Conservation (phyloP, 805 yeast species). For the Candida tallmaniae region DNA sequence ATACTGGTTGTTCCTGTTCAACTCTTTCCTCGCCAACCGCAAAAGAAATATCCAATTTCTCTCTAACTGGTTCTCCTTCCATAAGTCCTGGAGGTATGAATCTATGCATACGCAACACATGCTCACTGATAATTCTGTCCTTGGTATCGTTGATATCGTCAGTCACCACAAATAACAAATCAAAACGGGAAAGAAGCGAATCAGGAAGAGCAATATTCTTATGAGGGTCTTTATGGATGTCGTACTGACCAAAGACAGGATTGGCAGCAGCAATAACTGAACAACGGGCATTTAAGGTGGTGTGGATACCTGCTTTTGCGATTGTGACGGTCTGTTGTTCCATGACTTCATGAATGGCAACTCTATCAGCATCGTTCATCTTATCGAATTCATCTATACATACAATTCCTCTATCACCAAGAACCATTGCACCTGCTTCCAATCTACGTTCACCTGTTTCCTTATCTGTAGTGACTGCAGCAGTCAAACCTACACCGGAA, state of each 20-base stretch:
- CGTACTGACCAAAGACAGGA: conserved; percentile 96
- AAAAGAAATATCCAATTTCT: conserved; percentile 60
- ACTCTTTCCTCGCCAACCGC: conserved; percentile 70
- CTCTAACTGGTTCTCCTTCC: conserved; percentile 93
- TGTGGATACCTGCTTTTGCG: conserved; percentile 97
- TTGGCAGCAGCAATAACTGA: conserved; percentile 97
- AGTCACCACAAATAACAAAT: conserved; percentile 89
- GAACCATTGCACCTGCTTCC: conserved; percentile 99
- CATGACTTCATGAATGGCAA: conserved; percentile 99
- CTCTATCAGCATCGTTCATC: conserved; percentile 95
- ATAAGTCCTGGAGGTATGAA: conserved; percentile 80
- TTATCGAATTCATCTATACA: conserved; percentile 99
- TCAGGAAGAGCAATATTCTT: conserved; percentile 96
- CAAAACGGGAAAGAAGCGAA: conserved; percentile 93
- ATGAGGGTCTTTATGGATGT: conserved; percentile 92
- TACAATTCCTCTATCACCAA: conserved; percentile 95
- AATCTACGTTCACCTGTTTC: conserved; percentile 96
- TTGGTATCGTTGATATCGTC: conserved; percentile 85
- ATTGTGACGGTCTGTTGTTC: conserved; percentile 98
- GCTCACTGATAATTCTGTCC: conserved; percentile 88
- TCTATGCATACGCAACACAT: conserved; percentile 90
- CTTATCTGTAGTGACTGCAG: conserved; percentile 93
- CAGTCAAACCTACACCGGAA: conserved; percentile 99
- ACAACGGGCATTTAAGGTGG: conserved; percentile 93
- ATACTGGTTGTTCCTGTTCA: conserved; percentile 54